Base-by-base conservation (phyloP, 2,329 filamentous ascomycete genomes). In the Aspergillus brunneoviolaceus region DNA sequence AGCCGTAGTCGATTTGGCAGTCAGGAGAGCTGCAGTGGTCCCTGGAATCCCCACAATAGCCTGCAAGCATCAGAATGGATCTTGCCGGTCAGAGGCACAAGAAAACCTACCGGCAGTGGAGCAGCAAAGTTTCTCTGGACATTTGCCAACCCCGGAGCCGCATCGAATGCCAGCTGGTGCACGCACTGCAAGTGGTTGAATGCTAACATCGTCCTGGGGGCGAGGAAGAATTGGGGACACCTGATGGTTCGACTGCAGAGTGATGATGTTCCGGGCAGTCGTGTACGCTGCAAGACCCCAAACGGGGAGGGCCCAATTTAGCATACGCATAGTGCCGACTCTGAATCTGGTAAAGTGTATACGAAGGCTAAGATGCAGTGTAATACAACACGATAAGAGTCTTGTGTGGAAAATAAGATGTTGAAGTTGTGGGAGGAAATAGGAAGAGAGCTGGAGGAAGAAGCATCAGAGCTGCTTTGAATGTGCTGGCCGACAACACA, bases 21-120 rank as follows among this genome's bases (percentile, higher is more conserved):
- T 77, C 76, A 7, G 77, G 76, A 45, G 76, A 77, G 14, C 67
- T 68, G 63, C 77, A 79, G 58, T 78, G 75, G 45, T 67, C 66
- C 35, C 65, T 65, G 1, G 75, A 73, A 7, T 68, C 70, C 25
- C 76, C 76, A 53, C 76, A 79, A 59, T 72, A 78, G 31, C 76
- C 76, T 79, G 60, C 33, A 29, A 11, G 29, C 63, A 59, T 60
- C 29, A 23, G 12, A 35, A 49, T 14, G 14, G 31, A 5, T 11
- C 29, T 14, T 29, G 19, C 14, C 14, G 49, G 23, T 16, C 19
- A 49, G 21, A 48, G 25, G 23, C 29, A 23, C 2, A 23, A 51
- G 47, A 21, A 54, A 9, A 67, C 63, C 53, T 69, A 77, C 77
- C 77, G 60, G 72, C 66, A 51, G 67, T 63, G 16, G 76, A 78